phyloP scores from a whole-genome alignment of 2,329 filamentous ascomycete genomes.

The Stagonosporopsis tanaceti region DNA sequence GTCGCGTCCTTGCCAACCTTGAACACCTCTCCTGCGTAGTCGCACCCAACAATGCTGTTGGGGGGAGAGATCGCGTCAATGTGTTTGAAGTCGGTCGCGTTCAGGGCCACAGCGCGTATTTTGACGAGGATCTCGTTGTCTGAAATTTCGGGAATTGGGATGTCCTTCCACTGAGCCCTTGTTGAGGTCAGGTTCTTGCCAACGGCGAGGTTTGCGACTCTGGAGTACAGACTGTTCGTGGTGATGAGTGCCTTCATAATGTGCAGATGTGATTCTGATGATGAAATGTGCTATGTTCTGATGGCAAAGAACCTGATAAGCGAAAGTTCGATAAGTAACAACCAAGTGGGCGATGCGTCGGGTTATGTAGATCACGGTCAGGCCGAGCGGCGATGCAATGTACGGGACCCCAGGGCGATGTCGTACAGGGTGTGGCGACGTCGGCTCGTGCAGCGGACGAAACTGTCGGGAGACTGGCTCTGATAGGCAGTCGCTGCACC shows the following conservation, averaged over 20 bases:
- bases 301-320: no score
- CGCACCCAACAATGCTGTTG: background rate
- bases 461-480: no score
- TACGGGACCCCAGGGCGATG: no score
- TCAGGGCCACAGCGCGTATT: background rate
- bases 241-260: slow-evolving; percentile 4
- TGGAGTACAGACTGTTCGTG: slow-evolving; percentile 1
- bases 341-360: no score
- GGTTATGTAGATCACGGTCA: no score
- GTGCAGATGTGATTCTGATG: background rate
- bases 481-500: no score
- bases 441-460: no score
- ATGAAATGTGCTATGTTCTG: no score
- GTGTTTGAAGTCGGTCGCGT: slow-evolving; percentile 2
- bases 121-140: slow-evolving; percentile 3
- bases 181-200: background rate
- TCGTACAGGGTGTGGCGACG: no score
- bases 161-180: background rate
- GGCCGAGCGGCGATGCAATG: no score
- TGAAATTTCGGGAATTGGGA: background rate
- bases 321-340: no score
- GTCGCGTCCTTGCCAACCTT: background rate
- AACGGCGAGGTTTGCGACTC: background rate
- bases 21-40: slow-evolving; percentile 2
- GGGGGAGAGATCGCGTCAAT: slow-evolving; percentile 1